Evolutionary conservation across 768 basidiomycete genomes (phyloP).

Genomic region (Trametes meyenii): DNA sequence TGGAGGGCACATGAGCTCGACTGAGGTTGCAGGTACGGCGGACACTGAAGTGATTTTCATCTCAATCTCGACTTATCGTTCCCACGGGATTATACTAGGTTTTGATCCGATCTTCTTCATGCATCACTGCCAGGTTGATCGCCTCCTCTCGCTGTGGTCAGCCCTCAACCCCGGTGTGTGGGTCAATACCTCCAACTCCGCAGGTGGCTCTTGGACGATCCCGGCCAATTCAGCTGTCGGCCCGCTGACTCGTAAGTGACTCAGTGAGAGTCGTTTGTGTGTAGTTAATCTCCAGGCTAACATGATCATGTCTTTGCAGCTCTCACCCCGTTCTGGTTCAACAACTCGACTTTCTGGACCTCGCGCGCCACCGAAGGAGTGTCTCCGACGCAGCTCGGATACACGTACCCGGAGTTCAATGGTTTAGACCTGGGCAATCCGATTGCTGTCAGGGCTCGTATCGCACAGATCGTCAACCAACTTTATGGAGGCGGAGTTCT

Average conservation of each 20-base stretch:
- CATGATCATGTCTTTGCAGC: slow-evolving; percentile 27
- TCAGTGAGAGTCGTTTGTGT: too few species aligned
- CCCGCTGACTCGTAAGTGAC: slow-evolving; percentile 4
- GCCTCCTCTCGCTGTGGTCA: slow-evolving; percentile 51
- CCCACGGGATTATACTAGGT: slow-evolving; percentile 30
- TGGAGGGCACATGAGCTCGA: slow-evolving; percentile 44
- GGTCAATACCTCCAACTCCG: slow-evolving; percentile 30
- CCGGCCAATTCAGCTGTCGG: slow-evolving; percentile 8
- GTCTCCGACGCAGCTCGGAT: slow-evolving; percentile 36
- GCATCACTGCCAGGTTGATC: slow-evolving; percentile 56
- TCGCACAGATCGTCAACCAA: slow-evolving; percentile 37
- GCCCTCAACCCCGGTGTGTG: slow-evolving; percentile 46
- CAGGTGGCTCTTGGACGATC: slow-evolving; percentile 16
- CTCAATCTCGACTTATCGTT: not conserved
- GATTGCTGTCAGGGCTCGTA: slow-evolving; percentile 33
- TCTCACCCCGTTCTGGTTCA: slow-evolving; percentile 50
- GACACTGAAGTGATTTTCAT: slow-evolving; percentile 30
- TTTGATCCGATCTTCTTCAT: slow-evolving; percentile 58
- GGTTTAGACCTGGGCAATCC: slow-evolving; percentile 36
- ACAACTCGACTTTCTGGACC: slow-evolving; percentile 41
- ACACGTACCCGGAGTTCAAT: slow-evolving; percentile 55
- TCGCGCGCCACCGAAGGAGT: slow-evolving; percentile 37
- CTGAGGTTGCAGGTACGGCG: slow-evolving; percentile 41
- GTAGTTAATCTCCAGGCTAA: not conserved
- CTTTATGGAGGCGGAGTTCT: slow-evolving; percentile 28